These are phyloP conservation scores for Nyssa sinensis DNA, from an alignment of 148 eudicot species.

Conservation along the genomic window DNA sequence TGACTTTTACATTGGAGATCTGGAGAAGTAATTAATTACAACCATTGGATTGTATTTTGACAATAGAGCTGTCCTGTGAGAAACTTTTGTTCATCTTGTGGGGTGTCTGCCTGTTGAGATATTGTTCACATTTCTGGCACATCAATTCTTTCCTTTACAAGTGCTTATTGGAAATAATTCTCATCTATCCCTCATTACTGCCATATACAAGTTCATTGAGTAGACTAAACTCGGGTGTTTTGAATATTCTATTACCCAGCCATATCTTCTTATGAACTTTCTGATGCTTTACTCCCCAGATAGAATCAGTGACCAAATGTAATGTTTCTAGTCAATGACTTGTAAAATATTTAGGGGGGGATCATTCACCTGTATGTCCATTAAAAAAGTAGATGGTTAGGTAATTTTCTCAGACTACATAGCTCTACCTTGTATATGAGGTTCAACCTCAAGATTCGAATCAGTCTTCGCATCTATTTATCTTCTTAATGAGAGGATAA, in stretches of 20 bases:
- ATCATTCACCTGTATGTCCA: too few relatives aligned
- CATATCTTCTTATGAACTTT: neutral
- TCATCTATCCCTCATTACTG: neutral
- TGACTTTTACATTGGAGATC: conserved; percentile 77
- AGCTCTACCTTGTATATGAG: neutral
- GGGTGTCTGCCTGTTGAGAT: too few relatives aligned
- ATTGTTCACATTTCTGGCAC: neutral
- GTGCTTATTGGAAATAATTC: neutral
- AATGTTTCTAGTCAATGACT: neutral
- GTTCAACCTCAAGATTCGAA: neutral
- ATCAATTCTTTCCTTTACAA: neutral
- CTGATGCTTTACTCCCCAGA: neutral
- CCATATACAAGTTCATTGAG: neutral
- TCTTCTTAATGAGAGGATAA: too few relatives aligned
- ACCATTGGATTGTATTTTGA: conserved; percentile 8
- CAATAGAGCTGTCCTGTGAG: conserved; percentile 13
- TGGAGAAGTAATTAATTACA: conserved; percentile 37
- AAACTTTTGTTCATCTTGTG: neutral
- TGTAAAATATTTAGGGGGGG: too few relatives aligned
- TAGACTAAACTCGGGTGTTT: neutral
- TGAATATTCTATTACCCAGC: neutral
- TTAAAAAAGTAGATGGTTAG: too few relatives aligned
- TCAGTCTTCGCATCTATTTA: neutral
- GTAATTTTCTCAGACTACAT: too few relatives aligned
- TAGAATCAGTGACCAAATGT: neutral